phyloP scores from a whole-genome alignment of 1,284 basidiomycete species.

The Chalciporus sp. region DNA sequence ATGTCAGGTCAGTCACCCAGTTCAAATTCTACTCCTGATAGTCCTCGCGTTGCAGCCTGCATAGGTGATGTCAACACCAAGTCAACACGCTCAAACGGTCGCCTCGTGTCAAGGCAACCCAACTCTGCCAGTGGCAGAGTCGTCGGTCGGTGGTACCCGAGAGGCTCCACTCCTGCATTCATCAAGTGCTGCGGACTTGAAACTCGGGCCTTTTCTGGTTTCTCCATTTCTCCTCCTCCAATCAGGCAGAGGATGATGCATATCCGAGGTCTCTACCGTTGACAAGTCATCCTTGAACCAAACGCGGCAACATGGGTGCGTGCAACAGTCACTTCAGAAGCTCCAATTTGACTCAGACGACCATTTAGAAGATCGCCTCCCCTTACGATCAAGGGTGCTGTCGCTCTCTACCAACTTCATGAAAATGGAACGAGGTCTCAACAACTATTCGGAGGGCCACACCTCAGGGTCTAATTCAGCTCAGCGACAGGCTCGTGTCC shows the following conservation, averaged over 20 bases:
- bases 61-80: slow-evolving; percentile 14
- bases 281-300: slow-evolving; percentile 8
- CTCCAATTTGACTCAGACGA: slow-evolving; percentile 21
- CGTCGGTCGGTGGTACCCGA: background rate
- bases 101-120: background rate
- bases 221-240: slow-evolving; percentile 5
- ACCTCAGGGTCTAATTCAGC: slow-evolving; percentile 30
- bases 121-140: background rate
- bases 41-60: background rate
- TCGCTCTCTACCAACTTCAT: slow-evolving; percentile 26
- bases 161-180: slow-evolving; percentile 15
- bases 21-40: background rate
- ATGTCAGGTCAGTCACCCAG: background rate
- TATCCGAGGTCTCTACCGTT: slow-evolving; percentile 18
- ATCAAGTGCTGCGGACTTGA: background rate
- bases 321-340: slow-evolving; percentile 7
- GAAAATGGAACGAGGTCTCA: slow-evolving; percentile 31
- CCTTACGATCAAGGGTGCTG: slow-evolving; percentile 30
- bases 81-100: slow-evolving; percentile 6
- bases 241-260: slow-evolving; percentile 7
- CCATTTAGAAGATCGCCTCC: slow-evolving; percentile 23
- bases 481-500: slow-evolving; percentile 27
- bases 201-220: background rate
- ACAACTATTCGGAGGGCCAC: slow-evolving; percentile 25
- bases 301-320: slow-evolving; percentile 12